Evolutionary conservation across 331 rosid species (phyloP).

Genomic region (Quercus lobata): DNA sequence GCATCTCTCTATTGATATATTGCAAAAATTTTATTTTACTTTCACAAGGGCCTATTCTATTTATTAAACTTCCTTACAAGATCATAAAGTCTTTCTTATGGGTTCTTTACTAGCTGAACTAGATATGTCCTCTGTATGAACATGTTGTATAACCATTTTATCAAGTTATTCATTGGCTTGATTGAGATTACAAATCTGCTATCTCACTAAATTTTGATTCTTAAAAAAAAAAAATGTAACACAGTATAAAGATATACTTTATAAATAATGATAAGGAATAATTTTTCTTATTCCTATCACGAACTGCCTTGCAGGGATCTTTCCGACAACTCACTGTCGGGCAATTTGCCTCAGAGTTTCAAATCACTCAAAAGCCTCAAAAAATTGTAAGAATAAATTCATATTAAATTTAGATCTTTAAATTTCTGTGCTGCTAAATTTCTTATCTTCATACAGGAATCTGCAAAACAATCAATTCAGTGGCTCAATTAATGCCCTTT

Average conservation of each 20-base stretch:
- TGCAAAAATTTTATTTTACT: not conserved
- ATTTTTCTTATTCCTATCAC: not conserved
- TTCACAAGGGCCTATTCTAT: not conserved
- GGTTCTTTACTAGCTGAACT: not conserved
- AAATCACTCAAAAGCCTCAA: slow-evolving; percentile 58
- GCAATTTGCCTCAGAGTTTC: slow-evolving; percentile 75
- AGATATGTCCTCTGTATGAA: not conserved
- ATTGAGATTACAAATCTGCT: not conserved
- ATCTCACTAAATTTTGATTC: not conserved
- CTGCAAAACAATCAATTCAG: slow-evolving; percentile 67
- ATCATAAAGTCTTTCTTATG: too few relatives aligned
- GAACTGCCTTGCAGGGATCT: slow-evolving; percentile 47
- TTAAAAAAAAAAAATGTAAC: not conserved
- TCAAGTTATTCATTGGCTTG: not conserved
- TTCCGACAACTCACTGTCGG: slow-evolving; percentile 73
- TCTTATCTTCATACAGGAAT: slow-evolving; percentile 48
- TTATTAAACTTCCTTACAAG: not conserved
- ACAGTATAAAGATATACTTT: not conserved
- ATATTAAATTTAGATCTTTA: not conserved
- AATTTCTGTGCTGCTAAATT: slow-evolving; percentile 21
- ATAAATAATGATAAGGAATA: not conserved
- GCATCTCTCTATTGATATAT: too few relatives aligned
- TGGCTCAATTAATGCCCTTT: slow-evolving; percentile 74
- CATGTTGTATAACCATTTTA: not conserved
- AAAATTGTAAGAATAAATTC: slow-evolving; percentile 53